phyloP scores from a whole-genome alignment of 192 early-diverging fungal species.

The Rhizoclosmatium sp. region DNA sequence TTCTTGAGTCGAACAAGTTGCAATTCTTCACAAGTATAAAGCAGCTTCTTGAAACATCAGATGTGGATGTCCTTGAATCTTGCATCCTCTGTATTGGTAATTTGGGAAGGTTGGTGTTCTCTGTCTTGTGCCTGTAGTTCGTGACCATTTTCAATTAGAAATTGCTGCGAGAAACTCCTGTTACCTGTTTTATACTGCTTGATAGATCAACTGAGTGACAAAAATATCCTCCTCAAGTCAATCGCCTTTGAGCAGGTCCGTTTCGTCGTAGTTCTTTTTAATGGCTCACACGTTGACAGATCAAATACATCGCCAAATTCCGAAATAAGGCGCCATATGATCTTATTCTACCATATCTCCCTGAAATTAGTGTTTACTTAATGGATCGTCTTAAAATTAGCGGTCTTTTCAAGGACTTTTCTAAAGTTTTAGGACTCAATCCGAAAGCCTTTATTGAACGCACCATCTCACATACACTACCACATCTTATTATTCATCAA shows the following conservation, averaged over 20 bases:
- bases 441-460: slow-evolving; percentile 36
- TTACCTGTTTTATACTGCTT: slow-evolving; percentile 31
- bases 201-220: slow-evolving; percentile 26
- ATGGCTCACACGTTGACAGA: not conserved
- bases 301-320: slow-evolving; percentile 29
- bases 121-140: not conserved
- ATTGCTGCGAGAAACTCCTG: slow-evolving; percentile 25
- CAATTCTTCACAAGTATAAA: slow-evolving; percentile 24
- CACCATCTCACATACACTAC: slow-evolving; percentile 42
- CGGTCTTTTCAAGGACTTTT: slow-evolving; percentile 31
- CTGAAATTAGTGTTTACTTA: slow-evolving; percentile 38
- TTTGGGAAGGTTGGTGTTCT: slow-evolving; percentile 19
- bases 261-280: not conserved
- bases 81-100: slow-evolving; percentile 23
- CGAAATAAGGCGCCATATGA: slow-evolving; percentile 26
- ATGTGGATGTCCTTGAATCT: slow-evolving; percentile 12
- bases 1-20: slow-evolving; percentile 25
- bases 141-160: not conserved
- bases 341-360: slow-evolving; percentile 36
- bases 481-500: slow-evolving; percentile 42
- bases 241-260: slow-evolving; percentile 37
- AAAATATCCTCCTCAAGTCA: slow-evolving; percentile 21
- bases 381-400: slow-evolving; percentile 33
- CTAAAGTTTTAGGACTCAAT: slow-evolving; percentile 29
- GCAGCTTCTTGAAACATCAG: slow-evolving; percentile 6